Evolutionary conservation across 1,139 yeast species (phyloP).

Genomic region (Sugiyamaella japonica): DNA sequence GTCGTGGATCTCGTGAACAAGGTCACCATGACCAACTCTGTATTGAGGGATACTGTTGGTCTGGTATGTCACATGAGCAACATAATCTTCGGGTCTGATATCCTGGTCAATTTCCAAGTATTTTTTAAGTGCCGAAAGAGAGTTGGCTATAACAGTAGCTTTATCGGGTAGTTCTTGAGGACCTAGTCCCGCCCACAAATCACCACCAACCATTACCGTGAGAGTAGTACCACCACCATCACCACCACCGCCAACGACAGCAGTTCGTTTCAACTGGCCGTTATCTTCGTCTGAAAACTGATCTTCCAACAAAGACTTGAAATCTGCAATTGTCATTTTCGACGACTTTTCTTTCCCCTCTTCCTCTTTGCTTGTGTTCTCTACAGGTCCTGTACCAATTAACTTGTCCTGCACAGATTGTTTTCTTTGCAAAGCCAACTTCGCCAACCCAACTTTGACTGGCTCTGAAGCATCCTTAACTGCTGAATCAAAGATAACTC

Average conservation of each 20-base stretch:
- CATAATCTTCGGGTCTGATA: conserved; percentile 40
- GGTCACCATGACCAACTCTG: conserved; percentile 64
- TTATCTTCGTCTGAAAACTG: conserved; percentile 19
- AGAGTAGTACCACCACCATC: conserved; percentile 56
- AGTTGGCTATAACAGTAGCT: conserved; percentile 47
- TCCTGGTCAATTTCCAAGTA: conserved; percentile 50
- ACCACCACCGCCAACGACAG: conserved; percentile 36
- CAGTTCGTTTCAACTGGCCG: neutral
- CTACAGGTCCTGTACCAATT: conserved; percentile 8
- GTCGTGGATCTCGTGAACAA: conserved; percentile 45
- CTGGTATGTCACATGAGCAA: conserved; percentile 41
- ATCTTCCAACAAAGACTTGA: conserved; percentile 16
- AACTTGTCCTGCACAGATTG: neutral
- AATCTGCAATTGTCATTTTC: conserved; percentile 2
- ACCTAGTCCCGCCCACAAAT: conserved; percentile 46
- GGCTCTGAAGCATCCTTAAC: conserved; percentile 45
- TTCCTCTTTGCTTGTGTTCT: neutral
- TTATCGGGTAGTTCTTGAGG: conserved; percentile 48
- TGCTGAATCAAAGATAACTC: conserved; percentile 89
- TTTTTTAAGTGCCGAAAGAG: conserved; percentile 49
- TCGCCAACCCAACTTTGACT: conserved; percentile 10
- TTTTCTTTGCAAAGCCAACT: conserved; percentile 6
- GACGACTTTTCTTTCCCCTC: neutral
- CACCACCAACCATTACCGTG: conserved; percentile 92
- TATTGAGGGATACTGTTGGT: conserved; percentile 77